Evolutionary conservation across 768 basidiomycete genomes (phyloP).

Genomic region (Suillus decipiens): DNA sequence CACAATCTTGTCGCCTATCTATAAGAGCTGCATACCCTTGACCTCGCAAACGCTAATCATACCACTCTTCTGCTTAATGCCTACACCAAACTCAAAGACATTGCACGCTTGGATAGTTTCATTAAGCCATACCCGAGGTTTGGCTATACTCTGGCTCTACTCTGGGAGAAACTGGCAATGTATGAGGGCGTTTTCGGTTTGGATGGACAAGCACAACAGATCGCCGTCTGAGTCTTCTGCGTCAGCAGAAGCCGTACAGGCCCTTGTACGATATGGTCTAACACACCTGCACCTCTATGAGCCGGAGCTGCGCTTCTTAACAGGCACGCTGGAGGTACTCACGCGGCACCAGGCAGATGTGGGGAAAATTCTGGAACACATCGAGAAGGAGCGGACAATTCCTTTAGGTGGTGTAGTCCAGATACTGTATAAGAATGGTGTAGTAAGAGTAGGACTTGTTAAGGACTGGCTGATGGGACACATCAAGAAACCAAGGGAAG

Average conservation of each 20-base stretch:
- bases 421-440: conserved; percentile 83
- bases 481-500: conserved; percentile 69
- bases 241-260: no score
- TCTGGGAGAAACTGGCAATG: no score
- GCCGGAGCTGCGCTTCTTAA: conserved; percentile 86
- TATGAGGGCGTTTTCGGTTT: no score
- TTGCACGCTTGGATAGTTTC: conserved; percentile 84
- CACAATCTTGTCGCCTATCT: conserved; percentile 94
- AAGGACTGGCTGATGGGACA: conserved; percentile 87
- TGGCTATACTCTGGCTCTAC: no score
- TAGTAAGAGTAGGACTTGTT: conserved; percentile 89
- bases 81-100: conserved; percentile 95
- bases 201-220: no score
- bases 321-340: conserved; percentile 75
- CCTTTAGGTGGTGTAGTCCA: conserved; percentile 90
- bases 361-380: conserved; percentile 65
- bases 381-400: conserved; percentile 82
- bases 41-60: conserved; percentile 93
- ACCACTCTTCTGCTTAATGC: conserved; percentile 96
- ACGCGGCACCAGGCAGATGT: conserved; percentile 53
- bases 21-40: conserved; percentile 88
- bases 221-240: no score
- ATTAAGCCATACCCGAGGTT: no score
- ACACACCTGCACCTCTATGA: conserved; percentile 78
- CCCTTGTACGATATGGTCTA: no score